These are phyloP conservation scores for Fusarium ramigenum DNA, from an alignment of 2,329 filamentous ascomycete species.

Conservation along the genomic window DNA sequence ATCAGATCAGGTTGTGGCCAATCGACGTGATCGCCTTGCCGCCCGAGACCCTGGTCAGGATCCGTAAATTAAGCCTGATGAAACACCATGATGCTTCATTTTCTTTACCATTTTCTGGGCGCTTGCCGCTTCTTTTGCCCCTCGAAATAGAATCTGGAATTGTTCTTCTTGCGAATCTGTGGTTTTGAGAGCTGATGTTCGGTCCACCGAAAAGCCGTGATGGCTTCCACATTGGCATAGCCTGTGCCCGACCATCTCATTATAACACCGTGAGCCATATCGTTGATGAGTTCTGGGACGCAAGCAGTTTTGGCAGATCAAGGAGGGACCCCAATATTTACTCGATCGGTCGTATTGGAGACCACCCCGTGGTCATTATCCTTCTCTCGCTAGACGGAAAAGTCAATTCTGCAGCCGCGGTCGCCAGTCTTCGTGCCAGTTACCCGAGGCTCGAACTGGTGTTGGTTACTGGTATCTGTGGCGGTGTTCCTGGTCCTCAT, in stretches of 20 bases:
- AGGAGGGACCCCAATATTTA: slow-evolving; percentile 45
- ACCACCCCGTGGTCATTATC: slow-evolving; percentile 44
- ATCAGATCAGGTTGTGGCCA: not conserved
- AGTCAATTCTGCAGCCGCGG: slow-evolving; percentile 37
- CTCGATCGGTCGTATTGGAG: slow-evolving; percentile 42
- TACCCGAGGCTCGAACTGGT: slow-evolving; percentile 47
- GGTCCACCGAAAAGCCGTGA: not conserved
- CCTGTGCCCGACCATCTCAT: slow-evolving; percentile 43
- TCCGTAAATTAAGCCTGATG: not conserved
- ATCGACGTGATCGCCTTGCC: not conserved
- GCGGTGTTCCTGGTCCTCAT: slow-evolving; percentile 44
- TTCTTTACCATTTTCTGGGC: too few species aligned
- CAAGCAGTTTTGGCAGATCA: slow-evolving; percentile 31
- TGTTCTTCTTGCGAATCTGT: too few species aligned
- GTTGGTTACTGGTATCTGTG: slow-evolving; percentile 54
- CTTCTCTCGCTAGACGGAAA: slow-evolving; percentile 45
- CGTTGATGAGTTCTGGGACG: slow-evolving; percentile 44
- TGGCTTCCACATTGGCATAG: slow-evolving; percentile 40
- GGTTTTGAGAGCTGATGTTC: not conserved
- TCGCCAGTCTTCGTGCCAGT: slow-evolving; percentile 45
- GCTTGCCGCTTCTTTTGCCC: too few species aligned
- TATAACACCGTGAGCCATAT: slow-evolving; percentile 36
- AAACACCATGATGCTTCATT: not conserved
- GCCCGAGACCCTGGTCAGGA: not conserved
- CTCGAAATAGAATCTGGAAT: too few species aligned